Conservation (phyloP, 2,329 filamentous ascomycete species). For the Hypoxylon rubiginosum region DNA sequence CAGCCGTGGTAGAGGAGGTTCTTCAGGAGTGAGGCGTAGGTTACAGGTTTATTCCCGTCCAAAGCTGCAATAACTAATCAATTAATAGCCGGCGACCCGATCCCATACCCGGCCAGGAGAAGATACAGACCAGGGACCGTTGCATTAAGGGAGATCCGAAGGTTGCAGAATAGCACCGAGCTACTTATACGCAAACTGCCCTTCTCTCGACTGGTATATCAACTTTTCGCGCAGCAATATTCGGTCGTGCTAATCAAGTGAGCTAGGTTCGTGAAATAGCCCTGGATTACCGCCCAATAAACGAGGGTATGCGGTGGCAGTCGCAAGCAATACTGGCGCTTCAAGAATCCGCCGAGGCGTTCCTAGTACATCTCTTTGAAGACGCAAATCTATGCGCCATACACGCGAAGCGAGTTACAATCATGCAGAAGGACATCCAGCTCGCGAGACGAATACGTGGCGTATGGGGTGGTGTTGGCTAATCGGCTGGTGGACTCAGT, state of each 20-base stretch:
- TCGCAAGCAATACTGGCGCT: conserved; percentile 93
- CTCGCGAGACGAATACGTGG: conserved; percentile 85
- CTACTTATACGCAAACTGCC: conserved; percentile 85
- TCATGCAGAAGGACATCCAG: conserved; percentile 98
- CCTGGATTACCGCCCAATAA: conserved; percentile 70
- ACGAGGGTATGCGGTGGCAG: conserved; percentile 89
- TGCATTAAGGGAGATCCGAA: conserved; percentile 90
- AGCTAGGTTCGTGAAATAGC: conserved; percentile 78
- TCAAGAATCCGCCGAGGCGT: conserved; percentile 96
- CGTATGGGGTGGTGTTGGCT: conserved; percentile 77
- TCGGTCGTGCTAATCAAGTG: conserved; percentile 21
- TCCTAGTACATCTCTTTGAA: conserved; percentile 95
- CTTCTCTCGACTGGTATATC: conserved; percentile 78
- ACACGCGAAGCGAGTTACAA: conserved; percentile 95
- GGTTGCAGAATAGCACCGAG: conserved; percentile 90
- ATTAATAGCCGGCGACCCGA: conserved; percentile 77
- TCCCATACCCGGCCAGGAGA: conserved; percentile 71
- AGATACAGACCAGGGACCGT: conserved; percentile 85
- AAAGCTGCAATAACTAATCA: conserved; percentile 42
- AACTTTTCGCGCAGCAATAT: not conserved
- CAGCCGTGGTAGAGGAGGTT: conserved; percentile 33
- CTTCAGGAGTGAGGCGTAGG: conserved; percentile 51
- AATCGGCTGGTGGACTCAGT: conserved; percentile 47
- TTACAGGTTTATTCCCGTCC: conserved; percentile 48
- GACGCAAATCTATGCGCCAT: conserved; percentile 96